Percentiles rank a stretch among this genome's conserved stretches.
phyloP scores from a whole-genome alignment of 108 stramenopile genomes.

The Parietichytrium sp. region DNA sequence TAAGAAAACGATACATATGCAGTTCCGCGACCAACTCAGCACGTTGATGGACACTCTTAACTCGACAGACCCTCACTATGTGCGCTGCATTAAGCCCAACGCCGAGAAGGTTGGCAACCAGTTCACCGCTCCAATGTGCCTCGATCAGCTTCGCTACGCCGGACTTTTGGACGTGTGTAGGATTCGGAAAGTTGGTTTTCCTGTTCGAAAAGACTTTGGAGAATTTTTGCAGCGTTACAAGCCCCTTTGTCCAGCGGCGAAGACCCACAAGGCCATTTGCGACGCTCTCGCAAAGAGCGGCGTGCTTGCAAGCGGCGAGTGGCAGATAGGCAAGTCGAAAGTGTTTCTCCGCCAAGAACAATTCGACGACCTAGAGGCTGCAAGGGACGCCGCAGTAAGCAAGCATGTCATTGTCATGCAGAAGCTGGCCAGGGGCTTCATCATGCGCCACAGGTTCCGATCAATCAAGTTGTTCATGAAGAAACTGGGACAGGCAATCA shows the following conservation, averaged over 20 bases:
- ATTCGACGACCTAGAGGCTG: conserved; percentile 52
- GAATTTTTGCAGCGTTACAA: conserved; percentile 61
- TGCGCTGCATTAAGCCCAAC: conserved; percentile 89
- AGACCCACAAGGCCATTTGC: conserved; percentile 51
- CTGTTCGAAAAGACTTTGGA: conserved; percentile 58
- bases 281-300: conserved; percentile 39
- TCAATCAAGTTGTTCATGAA: conserved; percentile 43
- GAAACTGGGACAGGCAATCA: conserved; percentile 50
- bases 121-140: conserved; percentile 74
- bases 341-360: conserved; percentile 64
- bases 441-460: conserved; percentile 2
- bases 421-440: conserved; percentile 32
- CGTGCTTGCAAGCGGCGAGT: conserved; percentile 46
- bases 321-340: conserved; percentile 58
- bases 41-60: conserved; percentile 77
- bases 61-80: conserved; percentile 75
- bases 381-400: conserved; percentile 53
- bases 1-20: conserved; percentile 49
- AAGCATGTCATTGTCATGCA: conserved; percentile 36
- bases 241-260: conserved; percentile 17
- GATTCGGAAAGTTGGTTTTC: conserved; percentile 59
- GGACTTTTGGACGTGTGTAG: conserved; percentile 78
- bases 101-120: conserved; percentile 63
- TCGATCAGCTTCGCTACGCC: conserved; percentile 80
- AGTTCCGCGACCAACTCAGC: conserved; percentile 75